phyloP scores from a whole-genome alignment of 2,329 filamentous ascomycete genomes.

The Nemania sp. region DNA sequence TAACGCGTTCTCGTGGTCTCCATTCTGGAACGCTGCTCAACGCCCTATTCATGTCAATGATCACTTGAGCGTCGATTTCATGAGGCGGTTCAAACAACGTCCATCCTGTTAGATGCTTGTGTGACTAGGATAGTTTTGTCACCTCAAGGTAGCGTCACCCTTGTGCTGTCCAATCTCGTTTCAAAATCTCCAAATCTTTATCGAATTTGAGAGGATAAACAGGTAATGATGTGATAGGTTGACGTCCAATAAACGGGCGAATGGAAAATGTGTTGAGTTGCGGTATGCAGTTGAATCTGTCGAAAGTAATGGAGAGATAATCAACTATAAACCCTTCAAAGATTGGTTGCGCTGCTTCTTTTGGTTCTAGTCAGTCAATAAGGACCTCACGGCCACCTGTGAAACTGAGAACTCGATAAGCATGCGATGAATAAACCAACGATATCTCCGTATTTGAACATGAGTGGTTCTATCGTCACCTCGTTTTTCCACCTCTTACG shows the following conservation, averaged over 20 bases:
- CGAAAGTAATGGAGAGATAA: conserved; percentile 6
- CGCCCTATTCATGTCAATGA: conserved; percentile 16
- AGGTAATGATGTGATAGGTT: conserved; percentile 7
- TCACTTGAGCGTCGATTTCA: conserved; percentile 14
- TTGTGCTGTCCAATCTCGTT: conserved; percentile 1
- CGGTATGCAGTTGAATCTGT: conserved; percentile 8
- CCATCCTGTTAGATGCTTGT: conserved; percentile 7
- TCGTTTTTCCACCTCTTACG: too few relatives aligned
- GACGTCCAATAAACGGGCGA: background rate
- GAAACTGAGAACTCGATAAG: conserved; percentile 13
- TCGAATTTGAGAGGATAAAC: conserved; percentile 10
- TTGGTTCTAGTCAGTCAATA: background rate
- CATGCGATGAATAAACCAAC: conserved; percentile 11
- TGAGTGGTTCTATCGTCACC: too few relatives aligned
- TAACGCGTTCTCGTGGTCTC: background rate
- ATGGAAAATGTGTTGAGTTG: conserved; percentile 8
- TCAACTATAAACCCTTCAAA: conserved; percentile 8
- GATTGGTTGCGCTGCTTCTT: background rate
- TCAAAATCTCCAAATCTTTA: background rate
- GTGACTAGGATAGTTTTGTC: background rate
- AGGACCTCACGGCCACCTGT: conserved; percentile 10
- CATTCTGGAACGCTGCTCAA: background rate
- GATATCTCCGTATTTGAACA: conserved; percentile 6
- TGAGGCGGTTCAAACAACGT: conserved; percentile 14
- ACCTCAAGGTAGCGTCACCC: conserved; percentile 7